Percentiles rank a stretch among this genome's conserved stretches.
Conservation (phyloP, 495 filamentous ascomycete species). For the Tuber melanosporum region DNA sequence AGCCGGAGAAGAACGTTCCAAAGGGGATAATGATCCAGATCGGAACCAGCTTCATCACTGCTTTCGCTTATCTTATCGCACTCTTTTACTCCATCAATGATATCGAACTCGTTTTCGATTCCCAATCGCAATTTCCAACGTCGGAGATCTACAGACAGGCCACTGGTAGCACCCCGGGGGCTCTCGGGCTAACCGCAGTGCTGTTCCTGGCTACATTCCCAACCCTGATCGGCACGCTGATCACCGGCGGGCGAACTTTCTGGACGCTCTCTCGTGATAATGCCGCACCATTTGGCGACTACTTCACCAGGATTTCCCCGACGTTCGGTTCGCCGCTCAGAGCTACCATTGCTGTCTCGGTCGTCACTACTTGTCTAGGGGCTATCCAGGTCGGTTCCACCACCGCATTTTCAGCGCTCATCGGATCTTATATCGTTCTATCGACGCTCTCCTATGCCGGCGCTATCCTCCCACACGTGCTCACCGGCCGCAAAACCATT, state of each 20-base stretch:
- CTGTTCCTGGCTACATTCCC: conserved; percentile 61
- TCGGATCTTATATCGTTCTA: conserved; percentile 68
- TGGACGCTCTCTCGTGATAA: conserved; percentile 77
- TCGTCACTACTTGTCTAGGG: conserved; percentile 59
- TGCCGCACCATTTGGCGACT: conserved; percentile 51
- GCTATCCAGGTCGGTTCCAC: conserved; percentile 66
- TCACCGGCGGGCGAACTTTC: conserved; percentile 75
- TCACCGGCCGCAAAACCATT: conserved; percentile 59
- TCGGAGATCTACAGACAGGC: conserved; percentile 74
- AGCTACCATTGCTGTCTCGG: conserved; percentile 59
- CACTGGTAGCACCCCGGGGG: conserved; percentile 59
- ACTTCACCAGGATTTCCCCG: conserved; percentile 49
- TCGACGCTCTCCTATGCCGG: conserved; percentile 66
- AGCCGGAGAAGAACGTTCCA: conserved; percentile 58
- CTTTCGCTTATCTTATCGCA: conserved; percentile 67
- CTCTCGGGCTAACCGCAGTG: conserved; percentile 44
- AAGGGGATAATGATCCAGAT: conserved; percentile 57
- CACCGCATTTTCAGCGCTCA: conserved; percentile 70
- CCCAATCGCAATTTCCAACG: conserved; percentile 60
- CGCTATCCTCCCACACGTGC: conserved; percentile 67
- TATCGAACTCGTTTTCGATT: conserved; percentile 54
- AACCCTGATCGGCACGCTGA: conserved; percentile 59
- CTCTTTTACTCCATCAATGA: conserved; percentile 67
- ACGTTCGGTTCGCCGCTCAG: conserved; percentile 59
- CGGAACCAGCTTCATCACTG: conserved; percentile 54